A percentile compares a stretch with the other conserved stretches of the same genome.
These are phyloP conservation scores for Epichloe typhina DNA, from an alignment of 2,329 filamentous ascomycete species.

Conservation along the genomic window DNA sequence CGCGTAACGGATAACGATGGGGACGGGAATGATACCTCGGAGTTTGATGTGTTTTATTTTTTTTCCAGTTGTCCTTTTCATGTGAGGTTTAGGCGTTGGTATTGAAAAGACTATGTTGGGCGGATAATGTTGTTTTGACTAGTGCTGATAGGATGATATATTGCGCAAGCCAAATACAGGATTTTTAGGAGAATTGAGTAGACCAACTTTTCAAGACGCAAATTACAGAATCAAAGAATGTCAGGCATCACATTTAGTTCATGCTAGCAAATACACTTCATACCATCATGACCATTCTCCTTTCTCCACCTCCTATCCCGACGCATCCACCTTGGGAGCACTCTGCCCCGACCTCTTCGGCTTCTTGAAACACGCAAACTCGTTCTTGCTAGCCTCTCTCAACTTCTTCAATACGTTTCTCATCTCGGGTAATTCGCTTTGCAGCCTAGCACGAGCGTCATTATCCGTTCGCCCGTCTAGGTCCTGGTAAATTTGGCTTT, in stretches of 20 bases:
- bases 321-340: slow-evolving; percentile 20
- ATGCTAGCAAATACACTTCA: not conserved
- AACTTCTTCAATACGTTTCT: slow-evolving; percentile 72
- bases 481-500: slow-evolving; percentile 85
- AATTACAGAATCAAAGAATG: too few relatives aligned
- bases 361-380: slow-evolving; percentile 78
- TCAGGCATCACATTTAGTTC: not conserved
- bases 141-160: too few relatives aligned
- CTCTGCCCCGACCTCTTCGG: slow-evolving; percentile 31
- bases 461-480: slow-evolving; percentile 83
- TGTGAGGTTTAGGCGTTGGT: not conserved
- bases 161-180: too few relatives aligned
- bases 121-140: too few relatives aligned
- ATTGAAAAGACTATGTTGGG: not conserved
- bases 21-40: slow-evolving; percentile 15
- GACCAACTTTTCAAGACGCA: too few relatives aligned
- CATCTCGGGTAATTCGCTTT: slow-evolving; percentile 84
- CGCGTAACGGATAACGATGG: slow-evolving; percentile 18
- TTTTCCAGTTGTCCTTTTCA: not conserved
- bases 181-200: too few relatives aligned
- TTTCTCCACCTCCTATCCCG: slow-evolving; percentile 3
- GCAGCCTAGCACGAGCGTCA: slow-evolving; percentile 63
- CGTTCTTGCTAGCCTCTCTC: slow-evolving; percentile 66
- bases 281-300: not conserved
- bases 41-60: not conserved